Evolutionary conservation across 192 early-diverging fungal species (phyloP).

Genomic region (Radiomyces spectabilis): DNA sequence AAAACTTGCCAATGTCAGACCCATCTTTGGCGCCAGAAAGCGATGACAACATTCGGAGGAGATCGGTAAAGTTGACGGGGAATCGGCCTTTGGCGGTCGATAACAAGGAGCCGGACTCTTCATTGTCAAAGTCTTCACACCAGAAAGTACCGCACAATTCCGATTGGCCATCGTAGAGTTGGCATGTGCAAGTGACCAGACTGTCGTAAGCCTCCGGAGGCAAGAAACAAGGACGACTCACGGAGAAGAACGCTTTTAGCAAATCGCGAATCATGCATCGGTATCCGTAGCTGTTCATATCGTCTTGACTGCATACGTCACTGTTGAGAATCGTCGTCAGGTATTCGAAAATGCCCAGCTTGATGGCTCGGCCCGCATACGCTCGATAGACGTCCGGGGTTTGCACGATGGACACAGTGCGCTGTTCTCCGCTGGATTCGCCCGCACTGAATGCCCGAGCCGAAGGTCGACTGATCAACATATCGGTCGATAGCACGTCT

Average conservation of each 20-base stretch:
- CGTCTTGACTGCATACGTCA: no score
- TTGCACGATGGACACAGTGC: no score
- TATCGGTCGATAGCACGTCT: neutral
- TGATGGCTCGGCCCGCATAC: no score
- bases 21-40: slow-evolving; percentile 1
- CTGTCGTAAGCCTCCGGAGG: slow-evolving; percentile 7
- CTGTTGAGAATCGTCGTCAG: no score
- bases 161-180: slow-evolving; percentile 5
- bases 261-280: neutral
- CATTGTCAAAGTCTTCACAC: slow-evolving; percentile 1
- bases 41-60: slow-evolving; percentile 8
- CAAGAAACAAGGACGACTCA: slow-evolving; percentile 11
- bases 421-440: neutral
- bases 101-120: slow-evolving; percentile 3
- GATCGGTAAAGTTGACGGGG: slow-evolving; percentile 10
- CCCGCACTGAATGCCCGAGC: neutral
- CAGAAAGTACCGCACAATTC: slow-evolving; percentile 17
- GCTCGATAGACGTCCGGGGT: no score
- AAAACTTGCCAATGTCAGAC: neutral
- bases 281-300: no score
- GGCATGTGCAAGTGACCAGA: slow-evolving; percentile 1
- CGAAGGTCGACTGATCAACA: neutral
- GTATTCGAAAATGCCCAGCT: no score
- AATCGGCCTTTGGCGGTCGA: slow-evolving; percentile 12
- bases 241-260: slow-evolving; percentile 1